Percentiles rank a stretch among this genome's conserved stretches.
These are phyloP conservation scores for Plasmopara muralis DNA, from an alignment of 352 stramenopile genomes.

Conservation along the genomic window DNA sequence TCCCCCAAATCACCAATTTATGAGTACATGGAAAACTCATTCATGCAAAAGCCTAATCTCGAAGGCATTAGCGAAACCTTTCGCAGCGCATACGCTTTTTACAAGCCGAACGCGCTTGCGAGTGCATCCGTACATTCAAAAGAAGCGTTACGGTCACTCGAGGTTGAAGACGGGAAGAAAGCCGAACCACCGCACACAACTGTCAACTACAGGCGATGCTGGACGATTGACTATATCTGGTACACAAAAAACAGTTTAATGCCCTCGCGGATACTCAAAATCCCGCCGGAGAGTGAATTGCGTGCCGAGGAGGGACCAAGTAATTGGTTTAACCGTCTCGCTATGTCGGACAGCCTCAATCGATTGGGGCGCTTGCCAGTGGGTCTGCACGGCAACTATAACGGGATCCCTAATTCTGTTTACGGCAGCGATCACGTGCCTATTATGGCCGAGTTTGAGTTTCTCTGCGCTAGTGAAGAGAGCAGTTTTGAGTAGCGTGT, in stretches of 20 bases:
- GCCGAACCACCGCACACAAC: constrained; percentile 79
- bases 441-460: constrained; percentile 82
- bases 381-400: constrained; percentile 75
- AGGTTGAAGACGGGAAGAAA: constrained; percentile 38
- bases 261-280: constrained; percentile 58
- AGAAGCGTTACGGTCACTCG: constrained; percentile 19
- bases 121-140: constrained; percentile 27
- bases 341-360: constrained; percentile 64
- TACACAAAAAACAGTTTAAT: constrained; percentile 66
- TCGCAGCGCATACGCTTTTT: constrained; percentile 62
- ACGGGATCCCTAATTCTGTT: constrained; percentile 81
- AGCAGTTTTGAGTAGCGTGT: neutral
- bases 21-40: constrained; percentile 84
- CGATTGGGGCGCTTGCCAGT: constrained; percentile 51
- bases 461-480: constrained; percentile 35
- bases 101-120: constrained; percentile 47
- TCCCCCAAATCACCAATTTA: constrained; percentile 78
- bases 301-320: constrained; percentile 64
- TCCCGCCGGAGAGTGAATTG: constrained; percentile 59
- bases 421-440: constrained; percentile 83
- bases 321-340: constrained; percentile 73
- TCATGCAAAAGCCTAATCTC: constrained; percentile 79
- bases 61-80: constrained; percentile 63
- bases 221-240: constrained; percentile 88
- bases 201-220: constrained; percentile 81